Percentiles rank a stretch among this genome's conserved stretches.
These are phyloP conservation scores for Aquilaria malaccensis DNA, from an alignment of 345 rosid genomes.

Conservation along the genomic window DNA sequence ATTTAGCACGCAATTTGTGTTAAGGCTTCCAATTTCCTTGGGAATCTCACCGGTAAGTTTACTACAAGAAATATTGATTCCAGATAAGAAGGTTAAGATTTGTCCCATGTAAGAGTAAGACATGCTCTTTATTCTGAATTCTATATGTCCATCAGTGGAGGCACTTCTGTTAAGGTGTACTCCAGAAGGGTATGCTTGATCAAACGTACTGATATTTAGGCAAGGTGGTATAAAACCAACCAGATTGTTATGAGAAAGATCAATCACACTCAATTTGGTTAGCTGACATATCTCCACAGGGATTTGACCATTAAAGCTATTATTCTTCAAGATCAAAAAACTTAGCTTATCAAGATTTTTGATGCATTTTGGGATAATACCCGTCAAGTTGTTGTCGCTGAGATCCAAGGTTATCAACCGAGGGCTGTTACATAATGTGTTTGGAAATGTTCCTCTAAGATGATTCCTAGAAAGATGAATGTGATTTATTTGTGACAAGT, in stretches of 20 bases:
- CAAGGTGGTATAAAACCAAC: neutral
- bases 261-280: conserved; percentile 1
- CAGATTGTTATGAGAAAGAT: neutral
- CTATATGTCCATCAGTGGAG: neutral
- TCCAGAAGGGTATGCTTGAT: neutral
- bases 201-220: neutral
- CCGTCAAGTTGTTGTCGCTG: conserved; percentile 2
- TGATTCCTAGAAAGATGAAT: neutral
- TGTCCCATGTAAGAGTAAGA: conserved; percentile 11
- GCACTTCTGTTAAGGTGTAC: neutral
- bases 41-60: conserved; percentile 18
- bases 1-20: neutral
- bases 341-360: neutral
- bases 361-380: neutral
- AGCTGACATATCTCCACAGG: conserved; percentile 14
- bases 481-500: neutral
- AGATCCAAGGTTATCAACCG: conserved; percentile 5
- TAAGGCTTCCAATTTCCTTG: neutral
- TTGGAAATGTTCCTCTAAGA: neutral
- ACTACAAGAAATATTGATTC: conserved; percentile 24
- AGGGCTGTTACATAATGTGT: neutral
- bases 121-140: conserved; percentile 13
- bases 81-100: neutral
- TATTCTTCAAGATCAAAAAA: conserved; percentile 15
- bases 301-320: conserved; percentile 14